Conservation (phyloP, 345 rosid genomes). For the Citrus maxima region DNA sequence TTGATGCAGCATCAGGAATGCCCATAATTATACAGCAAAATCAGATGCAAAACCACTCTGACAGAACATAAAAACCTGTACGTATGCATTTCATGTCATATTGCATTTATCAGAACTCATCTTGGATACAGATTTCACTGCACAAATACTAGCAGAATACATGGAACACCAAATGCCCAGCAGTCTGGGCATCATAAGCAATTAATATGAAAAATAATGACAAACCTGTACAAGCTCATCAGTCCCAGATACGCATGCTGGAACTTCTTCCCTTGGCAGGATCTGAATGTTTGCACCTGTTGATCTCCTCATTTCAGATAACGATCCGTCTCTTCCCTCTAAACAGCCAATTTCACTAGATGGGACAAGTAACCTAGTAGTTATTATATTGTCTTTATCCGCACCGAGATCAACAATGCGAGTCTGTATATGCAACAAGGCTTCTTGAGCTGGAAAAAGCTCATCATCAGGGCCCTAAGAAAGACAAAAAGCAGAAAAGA, state of each 20-base stretch:
- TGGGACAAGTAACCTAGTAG: slow-evolving; percentile 72
- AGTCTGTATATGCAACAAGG: slow-evolving; percentile 93
- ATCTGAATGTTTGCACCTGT: slow-evolving; percentile 79
- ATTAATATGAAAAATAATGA: slow-evolving; percentile 8
- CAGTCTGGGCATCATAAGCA: slow-evolving; percentile 1
- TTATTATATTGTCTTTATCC: slow-evolving; percentile 67
- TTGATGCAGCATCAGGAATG: neutral
- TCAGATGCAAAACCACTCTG: neutral
- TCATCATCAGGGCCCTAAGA: slow-evolving; percentile 91
- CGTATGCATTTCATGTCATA: neutral
- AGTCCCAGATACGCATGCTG: slow-evolving; percentile 48
- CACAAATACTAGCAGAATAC: neutral
- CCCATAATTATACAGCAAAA: neutral
- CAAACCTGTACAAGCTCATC: slow-evolving; percentile 89
- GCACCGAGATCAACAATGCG: slow-evolving; percentile 68
- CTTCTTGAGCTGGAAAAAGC: slow-evolving; percentile 98
- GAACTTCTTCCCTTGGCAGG: slow-evolving; percentile 65
- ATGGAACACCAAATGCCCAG: slow-evolving; percentile 11
- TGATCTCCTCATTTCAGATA: slow-evolving; percentile 66
- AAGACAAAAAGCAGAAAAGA: slow-evolving; percentile 15
- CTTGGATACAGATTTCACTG: neutral
- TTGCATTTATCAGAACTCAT: neutral
- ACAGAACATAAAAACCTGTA: neutral
- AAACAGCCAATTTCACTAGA: slow-evolving; percentile 74
- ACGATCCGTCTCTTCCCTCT: slow-evolving; percentile 81